A percentile compares a stretch with the other conserved stretches of the same genome.
These are phyloP conservation scores for Gonapodya prolifera DNA, from an alignment of 192 early-diverging fungal genomes.

Conservation along the genomic window DNA sequence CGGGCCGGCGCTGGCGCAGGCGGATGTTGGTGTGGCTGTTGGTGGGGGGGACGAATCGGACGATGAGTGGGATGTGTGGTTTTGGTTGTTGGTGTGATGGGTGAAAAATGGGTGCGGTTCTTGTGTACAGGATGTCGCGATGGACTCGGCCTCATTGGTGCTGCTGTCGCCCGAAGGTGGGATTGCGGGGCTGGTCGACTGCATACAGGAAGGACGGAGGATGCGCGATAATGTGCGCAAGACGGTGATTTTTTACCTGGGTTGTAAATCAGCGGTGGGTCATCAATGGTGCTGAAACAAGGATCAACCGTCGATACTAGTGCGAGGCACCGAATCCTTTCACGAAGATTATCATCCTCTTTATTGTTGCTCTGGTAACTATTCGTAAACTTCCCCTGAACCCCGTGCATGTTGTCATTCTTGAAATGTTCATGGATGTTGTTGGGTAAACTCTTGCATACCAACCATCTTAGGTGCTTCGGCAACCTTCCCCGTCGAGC, in stretches of 20 bases:
- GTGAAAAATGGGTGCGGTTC: no score
- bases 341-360: background rate
- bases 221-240: background rate
- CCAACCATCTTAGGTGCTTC: no score
- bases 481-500: background rate
- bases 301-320: no score
- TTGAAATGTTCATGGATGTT: background rate
- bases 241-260: constrained; percentile 1
- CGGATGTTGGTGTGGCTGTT: background rate
- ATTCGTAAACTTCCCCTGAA: background rate
- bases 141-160: background rate
- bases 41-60: background rate
- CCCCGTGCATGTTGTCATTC: background rate
- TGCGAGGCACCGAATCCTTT: no score
- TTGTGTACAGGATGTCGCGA: no score
- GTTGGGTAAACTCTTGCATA: no score
- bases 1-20: no score
- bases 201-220: background rate
- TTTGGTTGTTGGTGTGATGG: no score
- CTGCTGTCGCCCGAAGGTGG: background rate
- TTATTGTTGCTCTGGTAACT: background rate
- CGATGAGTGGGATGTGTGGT: no score
- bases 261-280: no score
- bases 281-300: no score
- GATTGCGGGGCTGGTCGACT: background rate